These are phyloP conservation scores for Myriosclerotinia curreyana DNA, from an alignment of 2,329 filamentous ascomycete genomes.

Conservation along the genomic window DNA sequence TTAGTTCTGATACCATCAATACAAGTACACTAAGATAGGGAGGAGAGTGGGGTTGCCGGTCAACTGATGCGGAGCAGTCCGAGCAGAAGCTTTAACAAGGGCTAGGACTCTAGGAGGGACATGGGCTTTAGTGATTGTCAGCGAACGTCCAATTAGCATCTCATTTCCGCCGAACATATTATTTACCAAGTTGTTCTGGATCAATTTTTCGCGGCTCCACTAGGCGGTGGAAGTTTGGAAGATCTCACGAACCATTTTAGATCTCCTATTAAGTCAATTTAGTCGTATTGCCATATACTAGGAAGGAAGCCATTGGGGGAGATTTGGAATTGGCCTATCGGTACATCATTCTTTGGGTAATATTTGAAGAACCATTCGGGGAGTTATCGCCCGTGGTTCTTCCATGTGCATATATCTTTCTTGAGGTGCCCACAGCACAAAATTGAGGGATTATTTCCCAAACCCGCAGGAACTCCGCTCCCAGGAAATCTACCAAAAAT, in stretches of 20 bases:
- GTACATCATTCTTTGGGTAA: constrained; percentile 9
- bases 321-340: not conserved
- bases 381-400: constrained; percentile 11
- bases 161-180: constrained; percentile 17
- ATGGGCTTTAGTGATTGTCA: constrained; percentile 17
- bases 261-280: not conserved
- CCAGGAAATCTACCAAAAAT: not conserved
- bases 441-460: constrained; percentile 6
- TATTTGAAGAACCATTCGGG: constrained; percentile 3
- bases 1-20: not conserved
- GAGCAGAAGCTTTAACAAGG: constrained; percentile 15
- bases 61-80: constrained; percentile 7
- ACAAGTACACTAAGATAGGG: constrained; percentile 20
- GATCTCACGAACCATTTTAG: constrained; percentile 7
- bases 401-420: constrained; percentile 10
- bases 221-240: not conserved
- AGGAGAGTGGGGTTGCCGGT: constrained; percentile 12
- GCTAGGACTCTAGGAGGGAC: not conserved
- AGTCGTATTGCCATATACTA: constrained; percentile 7
- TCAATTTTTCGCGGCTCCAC: constrained; percentile 17
- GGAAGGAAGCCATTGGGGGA: constrained; percentile 5
- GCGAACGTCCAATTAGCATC: constrained; percentile 18
- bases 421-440: constrained; percentile 14
- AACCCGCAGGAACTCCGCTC: constrained; percentile 7
- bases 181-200: constrained; percentile 15